Conservation (phyloP, 331 rosid species). For the Quercus phellos region DNA sequence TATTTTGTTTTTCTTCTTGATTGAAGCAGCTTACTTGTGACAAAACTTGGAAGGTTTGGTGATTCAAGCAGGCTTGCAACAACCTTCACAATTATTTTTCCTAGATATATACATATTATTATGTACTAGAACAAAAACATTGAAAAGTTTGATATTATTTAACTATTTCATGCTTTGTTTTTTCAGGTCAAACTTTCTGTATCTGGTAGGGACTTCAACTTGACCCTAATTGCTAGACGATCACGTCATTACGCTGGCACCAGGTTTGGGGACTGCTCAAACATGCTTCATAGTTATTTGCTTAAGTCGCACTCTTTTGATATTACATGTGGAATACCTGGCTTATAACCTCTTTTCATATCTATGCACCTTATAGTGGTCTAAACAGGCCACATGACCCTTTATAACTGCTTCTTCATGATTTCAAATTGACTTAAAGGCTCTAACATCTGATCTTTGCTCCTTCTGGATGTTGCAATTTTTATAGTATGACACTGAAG, state of each 20-base stretch:
- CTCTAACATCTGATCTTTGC: background rate
- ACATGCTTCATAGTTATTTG: constrained; percentile 15
- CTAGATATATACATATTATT: constrained; percentile 5
- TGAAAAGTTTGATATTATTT: constrained; percentile 14
- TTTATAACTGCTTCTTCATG: constrained; percentile 7
- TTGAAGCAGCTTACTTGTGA: constrained; percentile 8
- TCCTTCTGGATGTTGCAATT: background rate
- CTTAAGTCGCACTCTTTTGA: constrained; percentile 15
- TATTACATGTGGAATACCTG: constrained; percentile 6
- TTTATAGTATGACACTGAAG: background rate
- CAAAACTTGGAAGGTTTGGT: constrained; percentile 10
- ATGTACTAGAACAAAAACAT: background rate
- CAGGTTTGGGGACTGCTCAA: constrained; percentile 46
- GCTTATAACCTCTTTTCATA: background rate
- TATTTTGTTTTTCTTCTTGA: background rate
- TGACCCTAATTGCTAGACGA: constrained; percentile 86
- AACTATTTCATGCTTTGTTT: constrained; percentile 20
- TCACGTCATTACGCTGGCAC: constrained; percentile 98
- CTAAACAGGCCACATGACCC: background rate
- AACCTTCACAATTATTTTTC: constrained; percentile 1
- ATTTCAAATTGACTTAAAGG: constrained; percentile 12
- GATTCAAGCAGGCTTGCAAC: constrained; percentile 3
- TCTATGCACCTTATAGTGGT: constrained; percentile 4
- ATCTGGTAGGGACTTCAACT: constrained; percentile 53
- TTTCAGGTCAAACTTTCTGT: constrained; percentile 72